Evolutionary conservation across 129 eudicot genomes (phyloP).

Genomic region (Chrysanthemum lavandulifolium): DNA sequence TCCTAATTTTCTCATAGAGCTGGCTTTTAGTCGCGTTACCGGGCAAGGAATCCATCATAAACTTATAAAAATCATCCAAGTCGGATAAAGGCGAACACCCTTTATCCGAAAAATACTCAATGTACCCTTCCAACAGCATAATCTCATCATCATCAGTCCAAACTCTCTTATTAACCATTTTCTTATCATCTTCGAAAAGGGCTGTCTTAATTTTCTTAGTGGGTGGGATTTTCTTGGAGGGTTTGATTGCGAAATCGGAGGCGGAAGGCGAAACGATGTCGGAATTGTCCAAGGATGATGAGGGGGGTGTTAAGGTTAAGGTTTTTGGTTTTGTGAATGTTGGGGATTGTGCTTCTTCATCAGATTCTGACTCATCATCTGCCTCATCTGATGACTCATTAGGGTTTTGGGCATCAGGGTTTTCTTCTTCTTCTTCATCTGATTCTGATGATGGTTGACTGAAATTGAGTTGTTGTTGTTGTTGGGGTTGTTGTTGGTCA

Average conservation of each 20-base stretch:
- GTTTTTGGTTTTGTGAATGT: constrained; percentile 10
- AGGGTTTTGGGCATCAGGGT: constrained; percentile 19
- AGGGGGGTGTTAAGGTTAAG: constrained; percentile 8
- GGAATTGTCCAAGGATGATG: constrained; percentile 23
- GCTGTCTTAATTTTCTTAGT: constrained; percentile 8
- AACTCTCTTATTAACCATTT: constrained; percentile 22
- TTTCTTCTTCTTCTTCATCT: not conserved
- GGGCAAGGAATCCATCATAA: constrained; percentile 32
- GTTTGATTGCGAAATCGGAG: constrained; percentile 29
- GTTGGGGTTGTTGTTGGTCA: constrained; percentile 31
- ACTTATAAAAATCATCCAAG: constrained; percentile 46
- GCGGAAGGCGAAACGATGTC: constrained; percentile 32
- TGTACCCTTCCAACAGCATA: constrained; percentile 39
- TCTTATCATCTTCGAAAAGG: constrained; percentile 32
- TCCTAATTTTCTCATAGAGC: constrained; percentile 53
- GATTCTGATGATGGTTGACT: not conserved
- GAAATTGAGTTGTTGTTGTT: constrained; percentile 2
- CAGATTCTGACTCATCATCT: constrained; percentile 24
- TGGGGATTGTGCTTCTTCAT: constrained; percentile 4
- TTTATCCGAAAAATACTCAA: constrained; percentile 32
- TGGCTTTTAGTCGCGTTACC: constrained; percentile 46
- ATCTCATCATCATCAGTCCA: constrained; percentile 58
- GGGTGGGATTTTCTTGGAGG: constrained; percentile 22
- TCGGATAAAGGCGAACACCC: constrained; percentile 47
- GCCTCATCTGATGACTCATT: not conserved